Evolutionary conservation across 345 rosid genomes (phyloP), one percentile per base, ranked within the genome.

Genomic region (Citropsis articulata): DNA sequence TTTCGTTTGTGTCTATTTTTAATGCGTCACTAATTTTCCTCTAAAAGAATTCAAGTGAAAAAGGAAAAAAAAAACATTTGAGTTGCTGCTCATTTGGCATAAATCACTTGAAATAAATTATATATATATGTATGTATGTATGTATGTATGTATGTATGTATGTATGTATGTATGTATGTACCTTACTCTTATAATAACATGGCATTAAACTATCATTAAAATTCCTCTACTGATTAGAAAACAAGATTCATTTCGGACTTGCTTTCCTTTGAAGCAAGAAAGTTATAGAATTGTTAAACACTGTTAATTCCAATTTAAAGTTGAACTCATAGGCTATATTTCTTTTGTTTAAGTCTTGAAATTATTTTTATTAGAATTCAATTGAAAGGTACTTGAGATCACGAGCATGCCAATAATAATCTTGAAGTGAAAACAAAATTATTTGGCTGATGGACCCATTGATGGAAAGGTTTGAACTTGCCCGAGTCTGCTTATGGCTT

Each of bases 221-320:
- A 59, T 24, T 48, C 6, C 55, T 55, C 66, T n/a, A 53, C 70
- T 78, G 77, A 83, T 76, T 78, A 75, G 83, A 76, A 73, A 77
- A 76, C 76, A 78, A 69, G 69, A 83, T 76, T 83, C 81, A 75
- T 66, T 18, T 3, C 2, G 48, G 61, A 45, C 78, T 79, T 81
- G 84, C 88, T 79, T 83, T 77, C 80, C 35, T 71, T 63, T 27
- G 77, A 85, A 83, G 88, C 73, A 85, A 27, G 70, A 42, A 78
- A 72, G 69, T 14, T 48, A 68, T 19, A 42, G 31, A 55, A 31
- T 4, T 25, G 33, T 60, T 53, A 64, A 56, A 71, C 10, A 74
- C 18, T 62, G 18, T 77, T 74, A 31, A 61, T 71, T 68, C n/a
- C 31, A 48, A 53, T 31, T 77, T 73, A 75, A 77, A 77, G 74